A percentile compares a stretch with the other conserved stretches of the same genome.
Conservation (phyloP, 176 grass and related monocot species). For the Musa beccarii region DNA sequence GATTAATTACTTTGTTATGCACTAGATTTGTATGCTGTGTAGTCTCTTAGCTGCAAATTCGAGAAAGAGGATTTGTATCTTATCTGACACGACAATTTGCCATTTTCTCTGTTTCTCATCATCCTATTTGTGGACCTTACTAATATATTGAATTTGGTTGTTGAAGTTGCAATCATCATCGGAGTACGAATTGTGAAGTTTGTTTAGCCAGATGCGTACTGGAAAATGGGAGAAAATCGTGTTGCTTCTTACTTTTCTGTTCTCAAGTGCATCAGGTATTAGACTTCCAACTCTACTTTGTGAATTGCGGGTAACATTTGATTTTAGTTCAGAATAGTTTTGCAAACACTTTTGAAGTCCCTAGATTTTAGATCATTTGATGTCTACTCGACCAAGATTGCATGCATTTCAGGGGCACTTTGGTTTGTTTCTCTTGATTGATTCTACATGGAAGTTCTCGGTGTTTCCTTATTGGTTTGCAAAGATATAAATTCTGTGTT, state of each 20-base stretch:
- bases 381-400: neutral
- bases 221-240: slow-evolving; percentile 18
- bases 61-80: no score
- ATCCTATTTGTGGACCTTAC: neutral
- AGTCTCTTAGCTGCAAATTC: no score
- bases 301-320: slow-evolving; percentile 14
- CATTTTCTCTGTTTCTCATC: slow-evolving; percentile 17
- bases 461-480: neutral
- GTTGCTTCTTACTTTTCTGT: slow-evolving; percentile 38
- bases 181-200: neutral
- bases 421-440: neutral
- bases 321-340: neutral
- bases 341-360: neutral
- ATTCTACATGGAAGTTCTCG: neutral
- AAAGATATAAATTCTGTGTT: neutral
- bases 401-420: neutral
- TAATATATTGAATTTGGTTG: no score
- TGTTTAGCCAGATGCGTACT: slow-evolving; percentile 30
- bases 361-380: neutral
- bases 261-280: slow-evolving; percentile 61
- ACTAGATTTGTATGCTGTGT: neutral
- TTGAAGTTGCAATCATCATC: neutral
- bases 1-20: no score
- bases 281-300: slow-evolving; percentile 9
- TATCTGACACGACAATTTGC: neutral